Evolutionary conservation across 352 stramenopile genomes (phyloP), one percentile per base, ranked within the genome.

Genomic region (Pythium biforme): DNA sequence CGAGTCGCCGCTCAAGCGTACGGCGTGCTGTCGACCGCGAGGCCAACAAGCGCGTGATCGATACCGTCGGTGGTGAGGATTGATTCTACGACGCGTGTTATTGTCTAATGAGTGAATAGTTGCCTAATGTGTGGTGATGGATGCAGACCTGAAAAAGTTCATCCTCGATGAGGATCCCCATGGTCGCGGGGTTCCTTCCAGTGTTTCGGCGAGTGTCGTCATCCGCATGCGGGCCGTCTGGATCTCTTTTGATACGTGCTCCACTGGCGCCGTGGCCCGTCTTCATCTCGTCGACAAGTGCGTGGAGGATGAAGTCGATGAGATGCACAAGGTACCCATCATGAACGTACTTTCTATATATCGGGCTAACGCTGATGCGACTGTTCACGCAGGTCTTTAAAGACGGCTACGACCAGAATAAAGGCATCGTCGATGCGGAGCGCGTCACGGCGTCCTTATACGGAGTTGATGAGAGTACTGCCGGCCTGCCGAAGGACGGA

Each of bases 281-380:
- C 20, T 60, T n/a, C 54, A 60, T 23, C 41, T 60, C n/a, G 43
- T 20, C 17, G 54, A 60, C 40, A 60, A 23, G 19, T 26, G 54
- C 1, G 39, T 41, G 3, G 17, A 23, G 22, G 19, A 45, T 17
- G 37, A 3, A 4, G 15, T 60, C 17, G 39, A 60, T 20, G 54
- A 59, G n/a, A 39, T 60, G 26, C 22, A 52, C 26, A 17, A 47
- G 40, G 40, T 47, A 45, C 14, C 1, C 10, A 37, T 37, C 8
- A 37, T 37, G 31, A 37, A 11, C 31, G 31, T 37, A 11, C 31
- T 37, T 14, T 37, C 14, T 37, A n/a, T 37, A 37, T 37, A 15
- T 8, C 31, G 31, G 31, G 10, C 31, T 37, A 11, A 34, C 29
- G 4, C 29, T 10, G 5, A 34, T 10, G 5, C 4, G 10, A 34